phyloP scores from a whole-genome alignment of 179 eudicot species.

The Gypsophila paniculata region DNA sequence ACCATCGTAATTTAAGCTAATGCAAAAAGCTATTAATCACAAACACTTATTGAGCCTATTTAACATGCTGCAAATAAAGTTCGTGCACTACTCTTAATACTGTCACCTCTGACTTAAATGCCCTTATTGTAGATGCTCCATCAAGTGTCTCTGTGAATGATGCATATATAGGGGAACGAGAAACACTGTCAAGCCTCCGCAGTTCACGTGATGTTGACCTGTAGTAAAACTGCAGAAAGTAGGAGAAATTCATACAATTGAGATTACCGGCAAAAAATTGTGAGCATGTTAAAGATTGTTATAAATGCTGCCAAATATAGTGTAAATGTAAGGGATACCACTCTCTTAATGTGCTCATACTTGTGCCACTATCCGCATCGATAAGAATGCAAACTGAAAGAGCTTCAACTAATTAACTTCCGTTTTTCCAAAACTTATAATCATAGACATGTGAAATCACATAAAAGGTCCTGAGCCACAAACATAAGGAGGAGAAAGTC shows the following conservation, averaged over 20 bases:
- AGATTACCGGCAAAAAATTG: no score
- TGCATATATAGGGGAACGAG: constrained; percentile 95
- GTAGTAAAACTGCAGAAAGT: constrained; percentile 71
- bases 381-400: no score
- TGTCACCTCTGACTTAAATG: constrained; percentile 70
- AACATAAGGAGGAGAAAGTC: no score
- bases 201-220: constrained; percentile 93
- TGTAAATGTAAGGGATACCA: no score
- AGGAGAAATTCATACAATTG: no score
- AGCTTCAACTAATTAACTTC: no score
- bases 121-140: constrained; percentile 88
- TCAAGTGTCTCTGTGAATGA: constrained; percentile 89
- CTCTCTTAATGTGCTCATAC: no score
- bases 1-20: neutral
- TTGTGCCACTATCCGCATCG: no score
- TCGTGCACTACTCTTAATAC: neutral
- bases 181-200: constrained; percentile 96
- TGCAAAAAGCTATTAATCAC: neutral
- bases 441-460: no score
- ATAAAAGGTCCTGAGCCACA: no score
- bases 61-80: neutral
- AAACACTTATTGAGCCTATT: neutral
- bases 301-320: neutral
- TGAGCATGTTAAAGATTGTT: no score
- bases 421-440: no score